These are phyloP conservation scores for Candida taoyuanica DNA, from an alignment of 805 yeast genomes.

Conservation along the genomic window DNA sequence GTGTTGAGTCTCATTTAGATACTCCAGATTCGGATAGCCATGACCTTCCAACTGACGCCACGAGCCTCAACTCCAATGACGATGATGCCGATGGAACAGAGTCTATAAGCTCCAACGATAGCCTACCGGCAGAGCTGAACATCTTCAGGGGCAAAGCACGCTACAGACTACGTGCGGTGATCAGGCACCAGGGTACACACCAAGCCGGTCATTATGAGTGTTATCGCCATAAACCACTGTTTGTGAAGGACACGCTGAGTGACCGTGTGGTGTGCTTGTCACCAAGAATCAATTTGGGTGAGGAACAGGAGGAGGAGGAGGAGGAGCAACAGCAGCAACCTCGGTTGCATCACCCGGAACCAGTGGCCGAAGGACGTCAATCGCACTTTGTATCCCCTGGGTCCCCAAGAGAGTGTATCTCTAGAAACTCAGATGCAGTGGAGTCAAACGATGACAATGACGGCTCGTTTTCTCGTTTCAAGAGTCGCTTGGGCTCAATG, in stretches of 20 bases:
- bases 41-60: conserved; percentile 12
- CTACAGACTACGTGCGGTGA: conserved; percentile 64
- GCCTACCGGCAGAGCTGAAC: conserved; percentile 22
- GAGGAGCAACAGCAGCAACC: conserved; percentile 1
- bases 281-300: conserved; percentile 25
- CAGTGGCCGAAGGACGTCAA: not conserved
- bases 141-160: conserved; percentile 31
- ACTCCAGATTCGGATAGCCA: conserved; percentile 7
- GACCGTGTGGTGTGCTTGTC: conserved; percentile 28
- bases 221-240: conserved; percentile 68
- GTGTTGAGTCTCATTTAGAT: conserved; percentile 4
- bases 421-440: conserved; percentile 15
- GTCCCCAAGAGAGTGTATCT: conserved; percentile 14
- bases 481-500: conserved; percentile 21
- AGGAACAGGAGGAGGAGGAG: conserved; percentile 10
- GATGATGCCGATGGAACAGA: conserved; percentile 13
- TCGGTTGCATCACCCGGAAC: not conserved
- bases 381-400: conserved; percentile 1
- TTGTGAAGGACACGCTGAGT: conserved; percentile 28
- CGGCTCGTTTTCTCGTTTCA: conserved; percentile 20
- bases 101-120: conserved; percentile 23
- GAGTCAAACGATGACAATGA: conserved; percentile 16
- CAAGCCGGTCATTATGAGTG: conserved; percentile 89
- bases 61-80: conserved; percentile 20
- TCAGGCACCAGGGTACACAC: conserved; percentile 87